These are phyloP conservation scores for Cercophora newfieldiana DNA, from an alignment of 495 filamentous ascomycete species.

Conservation along the genomic window DNA sequence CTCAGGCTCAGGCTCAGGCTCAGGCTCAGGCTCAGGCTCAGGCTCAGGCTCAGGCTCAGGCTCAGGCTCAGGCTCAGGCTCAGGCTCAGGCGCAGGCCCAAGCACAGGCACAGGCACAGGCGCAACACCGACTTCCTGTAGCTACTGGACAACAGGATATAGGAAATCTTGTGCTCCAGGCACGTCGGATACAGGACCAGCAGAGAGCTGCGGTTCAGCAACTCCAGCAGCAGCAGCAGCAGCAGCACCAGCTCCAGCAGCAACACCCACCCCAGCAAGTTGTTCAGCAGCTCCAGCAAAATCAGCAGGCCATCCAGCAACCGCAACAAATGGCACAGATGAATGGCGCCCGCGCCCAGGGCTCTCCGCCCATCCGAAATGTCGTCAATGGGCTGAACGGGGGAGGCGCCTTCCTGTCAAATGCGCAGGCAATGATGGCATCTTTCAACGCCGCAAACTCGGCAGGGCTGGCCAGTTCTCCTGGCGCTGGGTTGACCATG, in stretches of 20 bases:
- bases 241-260: constrained; percentile 39
- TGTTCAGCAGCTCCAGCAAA: constrained; percentile 21
- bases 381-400: constrained; percentile 56
- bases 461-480: constrained; percentile 42
- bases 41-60: constrained; percentile 60
- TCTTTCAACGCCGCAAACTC: constrained; percentile 40
- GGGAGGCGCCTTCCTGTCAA: constrained; percentile 44
- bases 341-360: constrained; percentile 37
- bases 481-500: constrained; percentile 39
- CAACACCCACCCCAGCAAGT: constrained; percentile 29
- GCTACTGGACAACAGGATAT: constrained; percentile 62
- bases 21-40: constrained; percentile 56
- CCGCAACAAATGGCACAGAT: constrained; percentile 36
- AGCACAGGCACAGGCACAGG: constrained; percentile 49
- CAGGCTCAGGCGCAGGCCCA: constrained; percentile 55
- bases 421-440: constrained; percentile 48
- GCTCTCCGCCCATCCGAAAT: constrained; percentile 46
- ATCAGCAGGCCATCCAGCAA: constrained; percentile 34
- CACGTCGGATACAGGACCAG: constrained; percentile 64
- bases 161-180: constrained; percentile 49
- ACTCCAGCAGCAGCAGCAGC: constrained; percentile 46
- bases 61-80: constrained; percentile 52
- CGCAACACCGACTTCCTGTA: constrained; percentile 61
- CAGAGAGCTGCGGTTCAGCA: constrained; percentile 45
- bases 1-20: constrained; percentile 63